Evolutionary conservation across 2,329 filamentous ascomycete genomes (phyloP), one percentile per base, ranked within the genome.

Genomic region (Aspergillus quadrilineatus): DNA sequence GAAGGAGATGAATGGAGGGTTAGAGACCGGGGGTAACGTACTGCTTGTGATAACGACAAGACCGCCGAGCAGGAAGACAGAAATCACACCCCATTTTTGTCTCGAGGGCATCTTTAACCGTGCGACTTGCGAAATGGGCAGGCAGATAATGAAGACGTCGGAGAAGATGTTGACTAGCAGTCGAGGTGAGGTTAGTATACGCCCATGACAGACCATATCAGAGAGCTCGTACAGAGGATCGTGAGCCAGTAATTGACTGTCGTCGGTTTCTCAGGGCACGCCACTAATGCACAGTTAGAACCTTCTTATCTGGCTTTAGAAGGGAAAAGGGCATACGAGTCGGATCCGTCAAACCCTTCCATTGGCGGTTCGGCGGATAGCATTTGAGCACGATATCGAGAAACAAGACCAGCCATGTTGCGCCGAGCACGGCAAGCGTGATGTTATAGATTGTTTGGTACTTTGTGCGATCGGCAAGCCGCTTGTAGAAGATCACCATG

Each of bases 401-500:
- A n/a, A 64, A 63, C 15, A 64, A 49, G 0, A 58, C 56, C 39
- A 62, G 49, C 62, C 62, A 63, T 2, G 62, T 63, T 7, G 62
- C 59, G 17, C 39, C 61, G 9, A 64, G 49, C 2, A 63, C 17
- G 4, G 12, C 37, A 6, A 64, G 48, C 1, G 58, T 60, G 46
- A 64, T 58, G 39, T 64, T 64, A 29, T 63, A 63, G 36, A 63
- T 50, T 4, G 53, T 57, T 43, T 64, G 60, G 10, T 64, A 64
- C 26, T 37, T 43, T 4, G 62, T 64, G 22, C 60, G 60, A 48
- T 64, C 62, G 36, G 62, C 62, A 5, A 64, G 56, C 4, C 62
- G 62, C 50, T 64, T 64, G 44, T 64, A 64, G 52, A 64, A 63
- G 50, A 61, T 41, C n/a, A 64, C 60, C 62, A 64, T 57, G 47